Conservation (phyloP, 2,329 filamentous ascomycete species). For the Metarhizium brunneum region DNA sequence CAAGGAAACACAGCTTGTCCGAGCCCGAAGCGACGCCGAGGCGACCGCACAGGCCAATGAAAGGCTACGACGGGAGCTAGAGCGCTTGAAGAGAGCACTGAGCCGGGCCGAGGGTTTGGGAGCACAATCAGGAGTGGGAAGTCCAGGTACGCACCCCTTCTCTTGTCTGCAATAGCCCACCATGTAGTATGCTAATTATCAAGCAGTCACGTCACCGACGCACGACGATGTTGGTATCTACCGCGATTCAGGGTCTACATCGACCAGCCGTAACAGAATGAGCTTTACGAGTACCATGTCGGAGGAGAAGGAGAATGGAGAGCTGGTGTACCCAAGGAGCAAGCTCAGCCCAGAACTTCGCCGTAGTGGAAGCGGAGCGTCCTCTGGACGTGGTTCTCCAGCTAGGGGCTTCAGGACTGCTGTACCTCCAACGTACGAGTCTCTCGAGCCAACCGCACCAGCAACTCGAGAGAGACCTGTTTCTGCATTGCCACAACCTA, state of each 20-base stretch:
- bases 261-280: constrained; percentile 39
- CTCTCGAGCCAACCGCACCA: constrained; percentile 18
- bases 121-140: constrained; percentile 25
- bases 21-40: constrained; percentile 83
- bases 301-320: constrained; percentile 71
- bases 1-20: constrained; percentile 93
- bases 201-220: constrained; percentile 39
- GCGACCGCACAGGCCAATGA: constrained; percentile 80
- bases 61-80: constrained; percentile 76
- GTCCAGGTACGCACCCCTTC: constrained; percentile 21
- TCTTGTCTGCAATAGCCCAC: not conserved
- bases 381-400: constrained; percentile 50
- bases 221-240: constrained; percentile 53
- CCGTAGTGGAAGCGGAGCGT: constrained; percentile 38
- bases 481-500: constrained; percentile 26
- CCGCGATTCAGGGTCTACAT: constrained; percentile 37
- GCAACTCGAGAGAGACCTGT: constrained; percentile 22
- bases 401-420: constrained; percentile 42
- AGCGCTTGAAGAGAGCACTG: constrained; percentile 83
- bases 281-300: constrained; percentile 58
- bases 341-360: constrained; percentile 48
- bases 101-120: constrained; percentile 48
- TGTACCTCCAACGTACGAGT: constrained; percentile 21
- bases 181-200: constrained; percentile 6
- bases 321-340: constrained; percentile 34